phyloP scores from a whole-genome alignment of 305 asterid species.

The Plantago coronopus region DNA sequence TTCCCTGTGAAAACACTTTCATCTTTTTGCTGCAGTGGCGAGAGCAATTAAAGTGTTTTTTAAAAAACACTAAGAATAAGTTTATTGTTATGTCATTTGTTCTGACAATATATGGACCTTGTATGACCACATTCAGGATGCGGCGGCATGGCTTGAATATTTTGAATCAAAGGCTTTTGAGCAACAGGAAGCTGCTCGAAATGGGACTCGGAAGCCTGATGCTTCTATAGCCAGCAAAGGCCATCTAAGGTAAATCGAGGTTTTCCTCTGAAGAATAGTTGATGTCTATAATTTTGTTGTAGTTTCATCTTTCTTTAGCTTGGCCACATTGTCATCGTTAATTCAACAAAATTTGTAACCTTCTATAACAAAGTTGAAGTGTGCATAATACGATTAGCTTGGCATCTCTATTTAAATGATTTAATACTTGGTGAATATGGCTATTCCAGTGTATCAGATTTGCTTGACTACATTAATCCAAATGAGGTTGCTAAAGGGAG shows the following conservation, averaged over 20 bases:
- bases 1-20: conserved; percentile 5
- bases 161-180: conserved; percentile 97
- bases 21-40: conserved; percentile 7
- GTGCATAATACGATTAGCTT: too few relatives aligned
- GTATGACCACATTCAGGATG: conserved; percentile 56
- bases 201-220: conserved; percentile 93
- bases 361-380: not conserved
- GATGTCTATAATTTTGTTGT: conserved; percentile 17
- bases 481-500: conserved; percentile 76
- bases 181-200: conserved; percentile 98
- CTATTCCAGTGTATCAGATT: conserved; percentile 82
- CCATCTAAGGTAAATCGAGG: conserved; percentile 67
- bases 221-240: conserved; percentile 99
- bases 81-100: conserved; percentile 7
- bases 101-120: conserved; percentile 20
- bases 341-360: not conserved
- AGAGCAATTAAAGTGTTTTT: conserved; percentile 14
- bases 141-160: conserved; percentile 99
- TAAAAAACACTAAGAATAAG: too few relatives aligned
- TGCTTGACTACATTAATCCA: conserved; percentile 95
- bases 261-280: conserved; percentile 15
- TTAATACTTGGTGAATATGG: conserved; percentile 24
- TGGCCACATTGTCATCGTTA: not conserved
- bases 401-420: not conserved
- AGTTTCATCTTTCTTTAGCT: not conserved